Evolutionary conservation across 805 yeast species (phyloP), one percentile per base, ranked within the genome.

Genomic region (Yarrowia sp.): DNA sequence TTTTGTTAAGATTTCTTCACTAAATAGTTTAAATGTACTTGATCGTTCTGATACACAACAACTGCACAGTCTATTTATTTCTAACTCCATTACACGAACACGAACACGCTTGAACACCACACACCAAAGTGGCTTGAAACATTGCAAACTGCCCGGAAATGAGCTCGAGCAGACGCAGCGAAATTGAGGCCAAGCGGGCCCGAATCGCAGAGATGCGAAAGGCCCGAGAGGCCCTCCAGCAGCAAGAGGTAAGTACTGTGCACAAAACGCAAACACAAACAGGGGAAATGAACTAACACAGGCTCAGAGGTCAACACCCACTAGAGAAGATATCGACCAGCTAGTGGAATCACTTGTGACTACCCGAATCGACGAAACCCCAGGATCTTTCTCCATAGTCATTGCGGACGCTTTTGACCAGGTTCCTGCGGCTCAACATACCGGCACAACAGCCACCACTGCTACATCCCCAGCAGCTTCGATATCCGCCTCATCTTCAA

Each of bases 111-210:
- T 4, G n/a, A 24, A 21, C 46, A 21, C 17, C 28, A 22, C 28
- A 41, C 46, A 14, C 46, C 10, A 3, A 7, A 22, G 44, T 21
- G 22, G 46, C 28, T 22, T 9, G 17, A 14, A 12, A 16, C 16
- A 19, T 12, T 24, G 21, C 7, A 43, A 16, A 24, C 10, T n/a
- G 43, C 32, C 17, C 4, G 26, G 17, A 43, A 24, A 54, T 54
- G 51, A 54, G 63, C 67, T 67, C 64, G 67, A 72, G 70, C 59
- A 70, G 82, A 67, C 67, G 73, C 38, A 79, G 76, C 58, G 80
- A 80, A 68, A 78, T 85, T 46, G 88, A 85, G 69, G 83, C 82
- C 62, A 84, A 85, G 68, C 76, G 79, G 65, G 80, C 78, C 49
- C 78, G 80, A 62, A 72, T 85, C 35, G 83, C 82, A 33, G 83